These are phyloP conservation scores for Peltaster fructicola DNA, from an alignment of 2,329 filamentous ascomycete species.

Conservation along the genomic window DNA sequence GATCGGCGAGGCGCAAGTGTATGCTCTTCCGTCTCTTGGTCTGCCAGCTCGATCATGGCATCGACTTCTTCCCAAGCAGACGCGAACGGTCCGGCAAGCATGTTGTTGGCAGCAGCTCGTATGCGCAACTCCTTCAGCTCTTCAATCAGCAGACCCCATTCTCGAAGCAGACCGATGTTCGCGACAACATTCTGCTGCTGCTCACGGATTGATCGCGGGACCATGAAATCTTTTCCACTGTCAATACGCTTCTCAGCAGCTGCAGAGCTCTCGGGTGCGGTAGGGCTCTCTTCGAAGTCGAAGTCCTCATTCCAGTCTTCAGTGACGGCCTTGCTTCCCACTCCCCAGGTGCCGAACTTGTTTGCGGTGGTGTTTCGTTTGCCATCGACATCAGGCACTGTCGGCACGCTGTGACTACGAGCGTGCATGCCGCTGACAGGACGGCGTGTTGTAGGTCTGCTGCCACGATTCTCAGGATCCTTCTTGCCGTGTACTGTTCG, in stretches of 20 bases:
- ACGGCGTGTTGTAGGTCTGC: slow-evolving; percentile 48
- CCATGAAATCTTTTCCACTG: slow-evolving; percentile 40
- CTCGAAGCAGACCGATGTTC: slow-evolving; percentile 67
- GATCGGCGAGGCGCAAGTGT: slow-evolving; percentile 32
- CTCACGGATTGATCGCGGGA: slow-evolving; percentile 63
- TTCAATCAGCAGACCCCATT: slow-evolving; percentile 66
- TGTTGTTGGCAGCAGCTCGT: slow-evolving; percentile 48
- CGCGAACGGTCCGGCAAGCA: slow-evolving; percentile 42
- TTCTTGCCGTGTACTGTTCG: slow-evolving; percentile 64
- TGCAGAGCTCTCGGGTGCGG: slow-evolving; percentile 20
- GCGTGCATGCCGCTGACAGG: slow-evolving; percentile 53
- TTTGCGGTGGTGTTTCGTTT: slow-evolving; percentile 38
- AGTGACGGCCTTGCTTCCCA: slow-evolving; percentile 60
- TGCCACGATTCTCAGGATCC: slow-evolving; percentile 50
- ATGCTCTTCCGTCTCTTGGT: slow-evolving; percentile 43
- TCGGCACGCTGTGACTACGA: slow-evolving; percentile 65
- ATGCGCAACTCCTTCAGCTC: slow-evolving; percentile 63
- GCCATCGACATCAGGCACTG: slow-evolving; percentile 40
- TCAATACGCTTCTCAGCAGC: slow-evolving; percentile 23
- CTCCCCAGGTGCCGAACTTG: slow-evolving; percentile 69
- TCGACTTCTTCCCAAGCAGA: slow-evolving; percentile 64
- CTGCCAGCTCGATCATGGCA: slow-evolving; percentile 71
- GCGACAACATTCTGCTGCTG: slow-evolving; percentile 68
- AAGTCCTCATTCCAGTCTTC: slow-evolving; percentile 89
- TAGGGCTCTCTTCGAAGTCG: slow-evolving; percentile 44